Conservation (phyloP, 176 grass and related monocot species). For the Poa pratensis region DNA sequence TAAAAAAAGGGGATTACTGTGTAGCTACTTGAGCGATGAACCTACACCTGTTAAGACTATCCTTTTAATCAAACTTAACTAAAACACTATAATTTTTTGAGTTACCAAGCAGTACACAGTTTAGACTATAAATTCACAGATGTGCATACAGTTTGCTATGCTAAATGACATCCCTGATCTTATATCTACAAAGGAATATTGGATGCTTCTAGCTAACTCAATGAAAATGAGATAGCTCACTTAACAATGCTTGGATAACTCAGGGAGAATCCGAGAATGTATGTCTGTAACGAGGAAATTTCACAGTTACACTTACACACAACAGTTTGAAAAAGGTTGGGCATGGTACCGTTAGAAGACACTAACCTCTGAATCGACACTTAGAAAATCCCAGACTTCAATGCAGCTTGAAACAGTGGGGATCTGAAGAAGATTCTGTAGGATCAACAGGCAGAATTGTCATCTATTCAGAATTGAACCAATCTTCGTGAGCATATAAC, state of each 20-base stretch:
- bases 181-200: too few relatives aligned
- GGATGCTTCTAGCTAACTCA: background rate
- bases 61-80: too few relatives aligned
- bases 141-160: too few relatives aligned
- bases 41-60: too few relatives aligned
- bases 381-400: slow-evolving; percentile 90
- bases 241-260: slow-evolving; percentile 83
- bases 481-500: background rate
- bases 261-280: slow-evolving; percentile 79
- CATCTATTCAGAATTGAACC: background rate
- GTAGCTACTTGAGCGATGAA: too few relatives aligned
- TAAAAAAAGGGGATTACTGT: too few relatives aligned
- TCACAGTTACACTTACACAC: slow-evolving; percentile 18
- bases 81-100: background rate
- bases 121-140: background rate
- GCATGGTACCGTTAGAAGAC: slow-evolving; percentile 31
- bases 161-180: too few relatives aligned
- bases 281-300: slow-evolving; percentile 67
- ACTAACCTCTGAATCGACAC: slow-evolving; percentile 82
- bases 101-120: background rate
- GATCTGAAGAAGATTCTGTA: slow-evolving; percentile 94
- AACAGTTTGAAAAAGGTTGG: slow-evolving; percentile 20
- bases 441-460: slow-evolving; percentile 32
- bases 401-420: slow-evolving; percentile 87
- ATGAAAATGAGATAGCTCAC: slow-evolving; percentile 32